Conservation (phyloP, 257 asterid genomes). For the Forsythia suspensa region DNA sequence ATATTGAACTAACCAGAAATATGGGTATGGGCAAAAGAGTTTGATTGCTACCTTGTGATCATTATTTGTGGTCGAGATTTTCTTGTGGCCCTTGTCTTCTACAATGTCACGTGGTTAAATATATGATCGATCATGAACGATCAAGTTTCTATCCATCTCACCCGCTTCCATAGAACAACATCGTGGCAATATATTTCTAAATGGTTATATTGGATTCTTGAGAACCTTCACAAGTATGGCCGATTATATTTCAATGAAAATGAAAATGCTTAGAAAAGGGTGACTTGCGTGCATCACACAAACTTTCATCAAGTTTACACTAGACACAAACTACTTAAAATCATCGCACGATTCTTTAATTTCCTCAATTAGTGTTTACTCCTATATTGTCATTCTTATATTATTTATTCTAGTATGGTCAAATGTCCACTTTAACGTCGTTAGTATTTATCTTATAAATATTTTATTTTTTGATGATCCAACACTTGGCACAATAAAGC, state of each 20-base stretch:
- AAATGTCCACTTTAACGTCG: too few relatives aligned
- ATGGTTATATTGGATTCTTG: neutral
- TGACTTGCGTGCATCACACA: neutral
- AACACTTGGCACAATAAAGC: too few relatives aligned
- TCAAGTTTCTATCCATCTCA: neutral
- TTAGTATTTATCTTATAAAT: too few relatives aligned
- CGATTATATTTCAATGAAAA: neutral
- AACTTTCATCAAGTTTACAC: too few relatives aligned
- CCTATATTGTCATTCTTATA: too few relatives aligned
- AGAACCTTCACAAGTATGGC: neutral
- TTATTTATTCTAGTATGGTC: neutral
- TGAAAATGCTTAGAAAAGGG: neutral
- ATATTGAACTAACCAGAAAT: constrained; percentile 1
- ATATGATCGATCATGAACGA: too few relatives aligned
- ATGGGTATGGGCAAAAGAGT: constrained; percentile 24
- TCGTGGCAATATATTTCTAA: neutral
- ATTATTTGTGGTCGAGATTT: neutral
- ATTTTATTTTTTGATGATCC: too few relatives aligned
- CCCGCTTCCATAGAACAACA: neutral
- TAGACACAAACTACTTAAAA: neutral
- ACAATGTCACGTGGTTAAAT: neutral
- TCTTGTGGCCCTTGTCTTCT: neutral
- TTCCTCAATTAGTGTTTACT: too few relatives aligned
- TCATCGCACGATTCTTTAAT: too few relatives aligned
- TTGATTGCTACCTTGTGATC: neutral